Conservation (phyloP, 495 filamentous ascomycete species). For the Bombardia bombarda region DNA sequence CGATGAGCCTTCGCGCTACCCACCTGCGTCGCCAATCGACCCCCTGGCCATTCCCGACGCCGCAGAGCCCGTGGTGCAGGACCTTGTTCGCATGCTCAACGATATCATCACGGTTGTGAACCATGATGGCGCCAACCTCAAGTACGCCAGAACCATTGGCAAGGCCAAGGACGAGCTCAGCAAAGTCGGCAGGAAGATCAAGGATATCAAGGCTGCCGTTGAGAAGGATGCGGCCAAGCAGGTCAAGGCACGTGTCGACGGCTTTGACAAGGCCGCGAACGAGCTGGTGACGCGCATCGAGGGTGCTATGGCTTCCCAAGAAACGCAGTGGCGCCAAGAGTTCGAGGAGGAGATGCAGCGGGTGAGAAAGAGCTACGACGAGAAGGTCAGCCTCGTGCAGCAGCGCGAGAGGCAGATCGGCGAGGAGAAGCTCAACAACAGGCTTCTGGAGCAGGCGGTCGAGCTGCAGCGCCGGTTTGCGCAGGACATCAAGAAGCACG, state of each 20-base stretch:
- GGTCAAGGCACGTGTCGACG: constrained; percentile 56
- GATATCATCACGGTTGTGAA: constrained; percentile 90
- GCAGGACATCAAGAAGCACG: constrained; percentile 64
- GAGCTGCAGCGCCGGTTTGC: constrained; percentile 78
- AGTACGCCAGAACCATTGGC: constrained; percentile 64
- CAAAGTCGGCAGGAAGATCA: constrained; percentile 67
- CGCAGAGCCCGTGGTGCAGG: constrained; percentile 79
- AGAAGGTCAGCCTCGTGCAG: constrained; percentile 68
- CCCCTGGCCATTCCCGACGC: constrained; percentile 62
- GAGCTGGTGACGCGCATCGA: constrained; percentile 78
- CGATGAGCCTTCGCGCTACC: constrained; percentile 50
- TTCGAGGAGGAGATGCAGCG: constrained; percentile 83
- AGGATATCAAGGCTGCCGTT: constrained; percentile 55
- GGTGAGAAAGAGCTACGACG: constrained; percentile 63
- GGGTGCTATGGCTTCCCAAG: constrained; percentile 62
- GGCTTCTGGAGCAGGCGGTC: constrained; percentile 85
- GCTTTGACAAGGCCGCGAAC: constrained; percentile 40
- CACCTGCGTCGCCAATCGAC: constrained; percentile 61
- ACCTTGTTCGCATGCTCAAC: constrained; percentile 91
- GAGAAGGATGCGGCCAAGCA: constrained; percentile 68
- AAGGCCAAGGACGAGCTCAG: constrained; percentile 80
- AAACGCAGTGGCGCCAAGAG: constrained; percentile 73
- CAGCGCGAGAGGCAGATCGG: constrained; percentile 63
- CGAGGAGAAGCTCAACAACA: constrained; percentile 73
- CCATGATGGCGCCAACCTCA: constrained; percentile 62